Evolutionary conservation across 2,329 filamentous ascomycete species (phyloP).

Genomic region (Exophiala alcalophila): DNA sequence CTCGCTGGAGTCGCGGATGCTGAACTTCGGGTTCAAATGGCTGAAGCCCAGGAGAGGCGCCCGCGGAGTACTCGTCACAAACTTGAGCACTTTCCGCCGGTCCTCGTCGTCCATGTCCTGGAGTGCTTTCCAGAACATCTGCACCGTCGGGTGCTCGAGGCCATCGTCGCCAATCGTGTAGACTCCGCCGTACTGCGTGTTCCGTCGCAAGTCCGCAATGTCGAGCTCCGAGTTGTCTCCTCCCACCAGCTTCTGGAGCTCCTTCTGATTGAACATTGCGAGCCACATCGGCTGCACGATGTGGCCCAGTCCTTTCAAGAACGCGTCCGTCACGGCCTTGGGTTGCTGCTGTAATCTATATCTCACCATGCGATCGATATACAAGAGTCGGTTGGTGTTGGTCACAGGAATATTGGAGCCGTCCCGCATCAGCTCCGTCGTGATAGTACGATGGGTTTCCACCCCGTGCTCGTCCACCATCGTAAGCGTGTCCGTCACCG

Average conservation of each 20-base stretch:
- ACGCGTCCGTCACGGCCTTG: conserved; percentile 76
- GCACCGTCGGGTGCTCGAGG: conserved; percentile 77
- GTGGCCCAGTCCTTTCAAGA: conserved; percentile 76
- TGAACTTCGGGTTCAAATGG: conserved; percentile 80
- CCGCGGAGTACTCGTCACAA: conserved; percentile 88
- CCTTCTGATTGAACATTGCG: conserved; percentile 96
- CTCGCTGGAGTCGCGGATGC: conserved; percentile 76
- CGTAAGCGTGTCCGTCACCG: conserved; percentile 67
- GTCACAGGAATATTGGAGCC: conserved; percentile 78
- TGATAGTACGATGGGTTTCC: conserved; percentile 58
- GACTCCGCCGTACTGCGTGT: conserved; percentile 83
- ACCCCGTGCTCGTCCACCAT: conserved; percentile 35
- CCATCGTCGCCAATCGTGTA: conserved; percentile 88
- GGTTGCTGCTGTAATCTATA: conserved; percentile 83
- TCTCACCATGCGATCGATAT: conserved; percentile 85
- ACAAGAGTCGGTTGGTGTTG: conserved; percentile 88
- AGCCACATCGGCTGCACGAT: conserved; percentile 94
- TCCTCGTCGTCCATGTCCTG: conserved; percentile 70
- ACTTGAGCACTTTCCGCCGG: conserved; percentile 83
- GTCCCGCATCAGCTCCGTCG: conserved; percentile 70
- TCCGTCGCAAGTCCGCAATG: conserved; percentile 75
- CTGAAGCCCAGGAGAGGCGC: conserved; percentile 87
- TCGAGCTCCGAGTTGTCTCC: conserved; percentile 85
- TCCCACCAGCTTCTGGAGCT: conserved; percentile 88
- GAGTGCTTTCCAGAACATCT: conserved; percentile 91